These are phyloP conservation scores for Hirsutella minnesotensis DNA, from an alignment of 2,329 filamentous ascomycete species.

Conservation along the genomic window DNA sequence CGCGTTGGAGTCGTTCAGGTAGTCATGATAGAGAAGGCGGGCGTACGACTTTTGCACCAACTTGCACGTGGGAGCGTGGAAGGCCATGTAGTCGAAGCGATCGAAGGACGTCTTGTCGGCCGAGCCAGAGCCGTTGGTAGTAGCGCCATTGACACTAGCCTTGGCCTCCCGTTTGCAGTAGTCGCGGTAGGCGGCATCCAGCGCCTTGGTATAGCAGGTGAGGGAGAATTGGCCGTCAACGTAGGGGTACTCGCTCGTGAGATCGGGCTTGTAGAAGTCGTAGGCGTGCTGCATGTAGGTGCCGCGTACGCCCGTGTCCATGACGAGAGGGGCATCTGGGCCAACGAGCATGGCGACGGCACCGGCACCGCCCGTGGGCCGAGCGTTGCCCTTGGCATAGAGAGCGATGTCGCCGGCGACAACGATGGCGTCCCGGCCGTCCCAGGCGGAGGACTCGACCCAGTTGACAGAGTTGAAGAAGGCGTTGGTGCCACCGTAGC, in stretches of 20 bases:
- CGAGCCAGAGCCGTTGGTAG: slow-evolving; percentile 17
- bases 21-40: slow-evolving; percentile 78
- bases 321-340: slow-evolving; percentile 63
- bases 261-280: slow-evolving; percentile 84
- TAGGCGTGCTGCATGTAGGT: slow-evolving; percentile 76
- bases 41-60: slow-evolving; percentile 77
- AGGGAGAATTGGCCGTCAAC: slow-evolving; percentile 77
- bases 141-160: slow-evolving; percentile 39
- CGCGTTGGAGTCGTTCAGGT: slow-evolving; percentile 56
- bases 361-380: slow-evolving; percentile 71
- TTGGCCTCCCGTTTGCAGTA: slow-evolving; percentile 64
- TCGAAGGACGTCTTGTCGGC: slow-evolving; percentile 53
- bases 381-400: slow-evolving; percentile 72
- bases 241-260: slow-evolving; percentile 77
- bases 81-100: slow-evolving; percentile 72
- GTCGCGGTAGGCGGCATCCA: slow-evolving; percentile 70
- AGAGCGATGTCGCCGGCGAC: slow-evolving; percentile 75
- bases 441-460: slow-evolving; percentile 80
- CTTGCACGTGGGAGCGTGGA: slow-evolving; percentile 83
- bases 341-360: slow-evolving; percentile 70
- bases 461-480: slow-evolving; percentile 77
- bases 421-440: slow-evolving; percentile 70
- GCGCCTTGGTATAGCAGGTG: slow-evolving; percentile 70
- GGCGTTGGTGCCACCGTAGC: slow-evolving; percentile 78
- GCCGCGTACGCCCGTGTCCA: slow-evolving; percentile 69